A percentile compares a stretch with the other conserved stretches of the same genome.
These are phyloP conservation scores for Endotrypanum monterogeii DNA, from an alignment of 208 protist species.

Conservation along the genomic window DNA sequence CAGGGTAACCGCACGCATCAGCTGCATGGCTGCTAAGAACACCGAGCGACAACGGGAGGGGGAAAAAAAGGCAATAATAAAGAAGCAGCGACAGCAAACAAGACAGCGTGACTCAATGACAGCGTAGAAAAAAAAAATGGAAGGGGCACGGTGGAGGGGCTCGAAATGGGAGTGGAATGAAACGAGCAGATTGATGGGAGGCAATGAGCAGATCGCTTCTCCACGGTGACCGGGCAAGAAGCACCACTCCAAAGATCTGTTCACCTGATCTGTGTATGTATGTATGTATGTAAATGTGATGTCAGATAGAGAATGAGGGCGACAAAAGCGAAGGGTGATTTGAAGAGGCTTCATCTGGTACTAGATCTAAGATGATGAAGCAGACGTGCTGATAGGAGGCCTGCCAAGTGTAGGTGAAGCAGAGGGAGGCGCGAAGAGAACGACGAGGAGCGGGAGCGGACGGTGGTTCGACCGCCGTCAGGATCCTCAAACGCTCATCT, in stretches of 20 bases:
- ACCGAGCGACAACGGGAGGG: too few relatives aligned
- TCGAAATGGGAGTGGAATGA: background rate
- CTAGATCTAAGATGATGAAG: too few relatives aligned
- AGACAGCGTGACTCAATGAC: background rate
- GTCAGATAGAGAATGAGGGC: too few relatives aligned
- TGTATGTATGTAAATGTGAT: too few relatives aligned
- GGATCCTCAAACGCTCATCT: too few relatives aligned
- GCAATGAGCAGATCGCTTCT: background rate
- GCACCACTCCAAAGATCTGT: background rate
- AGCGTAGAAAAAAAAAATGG: too few relatives aligned
- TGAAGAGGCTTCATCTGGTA: too few relatives aligned
- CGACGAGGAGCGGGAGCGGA: background rate
- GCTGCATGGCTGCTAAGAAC: conserved; percentile 51
- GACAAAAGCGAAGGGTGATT: too few relatives aligned
- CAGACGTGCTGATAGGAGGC: too few relatives aligned
- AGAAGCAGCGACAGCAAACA: background rate
- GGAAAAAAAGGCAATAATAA: background rate
- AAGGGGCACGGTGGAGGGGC: too few relatives aligned
- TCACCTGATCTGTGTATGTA: background rate
- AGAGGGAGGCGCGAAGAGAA: background rate
- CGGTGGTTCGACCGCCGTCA: too few relatives aligned
- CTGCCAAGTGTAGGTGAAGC: too few relatives aligned
- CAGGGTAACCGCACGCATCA: conserved; percentile 79
- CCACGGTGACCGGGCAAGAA: background rate
- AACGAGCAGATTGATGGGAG: background rate